Conservation (phyloP, 2,329 filamentous ascomycete species). For the Talaromyces atroroseus region DNA sequence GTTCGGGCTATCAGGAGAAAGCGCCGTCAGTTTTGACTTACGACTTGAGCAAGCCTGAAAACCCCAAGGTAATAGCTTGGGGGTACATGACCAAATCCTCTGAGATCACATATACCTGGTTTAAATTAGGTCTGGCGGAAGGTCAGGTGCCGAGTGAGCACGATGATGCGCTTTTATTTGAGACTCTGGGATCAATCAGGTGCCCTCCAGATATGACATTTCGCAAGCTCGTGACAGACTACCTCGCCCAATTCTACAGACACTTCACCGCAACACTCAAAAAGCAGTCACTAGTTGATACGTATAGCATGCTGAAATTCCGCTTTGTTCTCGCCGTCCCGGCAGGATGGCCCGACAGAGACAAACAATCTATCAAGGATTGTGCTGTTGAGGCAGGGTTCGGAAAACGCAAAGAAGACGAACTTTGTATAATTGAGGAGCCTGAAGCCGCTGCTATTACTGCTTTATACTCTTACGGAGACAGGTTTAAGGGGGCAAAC, state of each 20-base stretch:
- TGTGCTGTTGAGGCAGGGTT: slow-evolving; percentile 2
- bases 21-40: not conserved
- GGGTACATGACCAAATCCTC: not conserved
- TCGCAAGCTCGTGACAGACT: slow-evolving; percentile 1
- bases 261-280: not conserved
- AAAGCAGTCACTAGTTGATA: not conserved
- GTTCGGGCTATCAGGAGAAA: not conserved
- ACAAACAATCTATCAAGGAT: not conserved
- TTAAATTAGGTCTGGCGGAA: not conserved
- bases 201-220: not conserved
- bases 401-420: not conserved
- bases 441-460: not conserved
- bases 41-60: not conserved
- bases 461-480: not conserved
- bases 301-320: not conserved
- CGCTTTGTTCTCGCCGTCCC: slow-evolving; percentile 8
- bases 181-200: not conserved
- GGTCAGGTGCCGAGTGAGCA: not conserved
- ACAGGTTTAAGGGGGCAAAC: not conserved
- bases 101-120: slow-evolving; percentile 2
- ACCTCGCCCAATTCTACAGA: not conserved
- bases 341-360: slow-evolving; percentile 2
- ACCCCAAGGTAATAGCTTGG: not conserved
- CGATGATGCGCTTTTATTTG: not conserved
- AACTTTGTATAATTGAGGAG: not conserved